Percentiles rank a stretch among this genome's conserved stretches.
Evolutionary conservation across 805 yeast genomes (phyloP).

Genomic region (Nakazawaea siamensis): DNA sequence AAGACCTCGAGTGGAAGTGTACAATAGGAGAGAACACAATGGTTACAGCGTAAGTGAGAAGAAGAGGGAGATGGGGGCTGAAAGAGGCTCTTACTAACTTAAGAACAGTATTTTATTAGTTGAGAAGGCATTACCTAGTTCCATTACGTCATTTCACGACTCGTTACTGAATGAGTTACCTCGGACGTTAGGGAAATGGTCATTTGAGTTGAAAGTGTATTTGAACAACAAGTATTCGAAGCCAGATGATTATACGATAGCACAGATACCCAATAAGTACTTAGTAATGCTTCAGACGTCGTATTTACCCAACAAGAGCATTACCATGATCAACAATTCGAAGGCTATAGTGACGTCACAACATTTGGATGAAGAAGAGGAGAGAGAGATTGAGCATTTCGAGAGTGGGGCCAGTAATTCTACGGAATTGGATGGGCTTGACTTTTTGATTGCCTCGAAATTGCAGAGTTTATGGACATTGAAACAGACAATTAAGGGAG

Average conservation of each 20-base stretch:
- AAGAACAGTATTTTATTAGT: conserved; percentile 33
- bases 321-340: conserved; percentile 40
- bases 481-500: conserved; percentile 65
- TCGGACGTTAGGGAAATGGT: conserved; percentile 54
- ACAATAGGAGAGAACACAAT: no score
- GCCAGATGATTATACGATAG: conserved; percentile 27
- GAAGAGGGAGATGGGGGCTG: no score
- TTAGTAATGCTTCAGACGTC: conserved; percentile 44
- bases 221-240: conserved; percentile 50
- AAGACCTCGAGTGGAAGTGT: no score
- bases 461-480: conserved; percentile 63
- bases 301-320: conserved; percentile 36
- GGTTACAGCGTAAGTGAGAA: conserved; percentile 11
- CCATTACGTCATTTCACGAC: conserved; percentile 66
- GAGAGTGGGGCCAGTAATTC: conserved; percentile 42
- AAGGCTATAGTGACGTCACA: conserved; percentile 23
- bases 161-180: conserved; percentile 63
- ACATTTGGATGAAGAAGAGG: conserved; percentile 14
- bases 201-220: conserved; percentile 58
- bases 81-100: no score
- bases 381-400: conserved; percentile 18
- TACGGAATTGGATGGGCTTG: conserved; percentile 50
- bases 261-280: conserved; percentile 32
- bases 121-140: conserved; percentile 42
- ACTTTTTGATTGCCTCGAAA: conserved; percentile 43